phyloP scores from a whole-genome alignment of 2,329 filamentous ascomycete species.

The Neoascochyta sp. region DNA sequence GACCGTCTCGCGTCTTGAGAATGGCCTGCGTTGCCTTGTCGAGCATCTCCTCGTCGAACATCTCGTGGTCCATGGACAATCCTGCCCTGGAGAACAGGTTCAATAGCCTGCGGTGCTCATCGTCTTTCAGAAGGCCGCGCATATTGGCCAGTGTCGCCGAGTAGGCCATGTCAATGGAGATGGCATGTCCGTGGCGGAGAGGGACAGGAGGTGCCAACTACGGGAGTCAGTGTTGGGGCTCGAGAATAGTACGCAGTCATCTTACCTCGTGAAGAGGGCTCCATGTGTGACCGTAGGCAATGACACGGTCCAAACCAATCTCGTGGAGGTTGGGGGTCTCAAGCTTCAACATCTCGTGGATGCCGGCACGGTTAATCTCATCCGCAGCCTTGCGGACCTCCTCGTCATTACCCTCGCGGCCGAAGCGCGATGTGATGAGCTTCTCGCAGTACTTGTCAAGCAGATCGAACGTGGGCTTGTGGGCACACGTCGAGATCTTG shows the following conservation, averaged over 20 bases:
- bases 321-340: slow-evolving; percentile 72
- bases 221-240: slow-evolving; percentile 6
- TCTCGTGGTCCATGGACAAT: slow-evolving; percentile 66
- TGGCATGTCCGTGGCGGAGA: slow-evolving; percentile 68
- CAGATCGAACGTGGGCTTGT: slow-evolving; percentile 62
- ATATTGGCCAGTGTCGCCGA: slow-evolving; percentile 64
- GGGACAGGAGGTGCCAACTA: slow-evolving; percentile 64
- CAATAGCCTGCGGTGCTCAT: slow-evolving; percentile 61
- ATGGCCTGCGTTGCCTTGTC: slow-evolving; percentile 65
- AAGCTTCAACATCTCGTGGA: slow-evolving; percentile 69
- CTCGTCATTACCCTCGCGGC: slow-evolving; percentile 55
- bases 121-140: slow-evolving; percentile 58
- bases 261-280: slow-evolving; percentile 60
- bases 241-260: neutral
- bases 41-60: slow-evolving; percentile 64
- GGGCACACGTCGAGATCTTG: slow-evolving; percentile 70
- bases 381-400: slow-evolving; percentile 62
- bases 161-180: slow-evolving; percentile 74
- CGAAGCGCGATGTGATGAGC: slow-evolving; percentile 63
- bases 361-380: slow-evolving; percentile 64
- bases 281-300: slow-evolving; percentile 73
- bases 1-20: slow-evolving; percentile 66
- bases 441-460: slow-evolving; percentile 67
- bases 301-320: slow-evolving; percentile 67
- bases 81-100: slow-evolving; percentile 66